Evolutionary conservation across 345 rosid genomes (phyloP), one percentile per base, ranked within the genome.

Genomic region (Eutrema japonicum): DNA sequence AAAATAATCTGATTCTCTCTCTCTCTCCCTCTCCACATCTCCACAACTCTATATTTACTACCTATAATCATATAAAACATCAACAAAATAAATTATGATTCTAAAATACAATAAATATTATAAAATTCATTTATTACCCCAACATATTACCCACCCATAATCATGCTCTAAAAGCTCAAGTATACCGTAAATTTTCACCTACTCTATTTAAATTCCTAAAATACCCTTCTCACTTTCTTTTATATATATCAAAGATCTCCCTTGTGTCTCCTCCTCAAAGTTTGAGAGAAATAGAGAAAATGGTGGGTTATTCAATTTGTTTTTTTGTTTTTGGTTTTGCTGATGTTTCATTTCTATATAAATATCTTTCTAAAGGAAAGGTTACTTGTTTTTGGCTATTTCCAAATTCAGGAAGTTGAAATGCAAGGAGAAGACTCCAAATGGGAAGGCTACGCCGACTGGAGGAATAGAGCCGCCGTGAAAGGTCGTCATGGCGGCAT

Each of bases 381-480:
- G 2, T 43, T 26, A 26, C 0, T 35, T 40, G 2, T 36, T 18
- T 10, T n/a, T 41, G 42, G 35, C 10, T 43, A 53, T 33, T 51
- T 35, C n/a, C 12, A 54, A 22, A 33, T 36, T 4, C 46, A 89
- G 89, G 91, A 86, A 54, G 83, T 69, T 71, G 85, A 40, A 40
- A 68, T 70, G 3, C 57, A 48, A 49, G 57, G 64, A 78, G 48
- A 42, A n/a, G 63, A 0, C 58, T 2, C 56, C 14, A 62, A 35
- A 55, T 89, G 97, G 96, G 91, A 84, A 72, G 97, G 97, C 22
- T 91, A 91, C 64, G 74, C 83, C 8, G 84, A 87, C 22, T 87
- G 92, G 92, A 87, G 85, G 62, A 83, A 81, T 37, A 76, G 76
- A 74, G 80, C 88, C 9, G 86, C 96, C 22, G 49, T 87, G 66